phyloP scores from a whole-genome alignment of 805 yeast genomes.

The Wickerhamomyces ciferrii region DNA sequence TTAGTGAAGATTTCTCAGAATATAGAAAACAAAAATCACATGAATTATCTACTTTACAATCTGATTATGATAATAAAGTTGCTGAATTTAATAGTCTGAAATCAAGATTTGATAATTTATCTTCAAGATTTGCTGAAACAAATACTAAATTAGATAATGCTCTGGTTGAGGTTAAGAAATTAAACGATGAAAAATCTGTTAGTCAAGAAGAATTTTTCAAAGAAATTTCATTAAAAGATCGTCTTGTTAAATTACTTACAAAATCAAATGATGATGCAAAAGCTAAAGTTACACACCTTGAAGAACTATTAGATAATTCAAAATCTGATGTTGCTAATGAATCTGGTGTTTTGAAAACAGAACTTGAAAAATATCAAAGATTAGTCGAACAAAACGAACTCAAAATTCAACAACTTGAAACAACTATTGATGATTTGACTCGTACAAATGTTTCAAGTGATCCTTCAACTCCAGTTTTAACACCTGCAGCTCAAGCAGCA shows the following conservation, averaged over 20 bases:
- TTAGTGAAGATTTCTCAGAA: conserved; percentile 24
- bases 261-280: conserved; percentile 46
- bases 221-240: conserved; percentile 59
- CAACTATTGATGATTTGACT: conserved; percentile 37
- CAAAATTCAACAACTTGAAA: conserved; percentile 36
- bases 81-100: conserved; percentile 26
- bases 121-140: conserved; percentile 30
- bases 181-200: conserved; percentile 36
- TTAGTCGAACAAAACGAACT: conserved; percentile 43
- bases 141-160: conserved; percentile 36
- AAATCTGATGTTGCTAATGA: conserved; percentile 37
- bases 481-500: conserved; percentile 56
- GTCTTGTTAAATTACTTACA: conserved; percentile 52
- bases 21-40: conserved; percentile 21
- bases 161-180: conserved; percentile 37
- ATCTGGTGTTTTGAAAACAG: conserved; percentile 50
- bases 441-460: conserved; percentile 15
- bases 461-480: conserved; percentile 26
- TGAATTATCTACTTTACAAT: conserved; percentile 21
- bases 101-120: conserved; percentile 25
- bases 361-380: conserved; percentile 47
- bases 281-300: conserved; percentile 48
- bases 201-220: conserved; percentile 46
- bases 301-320: conserved; percentile 26
- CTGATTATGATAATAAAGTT: conserved; percentile 22